These are phyloP conservation scores for Heliamphora exappendiculata DNA, from an alignment of 148 eudicot species.

Conservation along the genomic window DNA sequence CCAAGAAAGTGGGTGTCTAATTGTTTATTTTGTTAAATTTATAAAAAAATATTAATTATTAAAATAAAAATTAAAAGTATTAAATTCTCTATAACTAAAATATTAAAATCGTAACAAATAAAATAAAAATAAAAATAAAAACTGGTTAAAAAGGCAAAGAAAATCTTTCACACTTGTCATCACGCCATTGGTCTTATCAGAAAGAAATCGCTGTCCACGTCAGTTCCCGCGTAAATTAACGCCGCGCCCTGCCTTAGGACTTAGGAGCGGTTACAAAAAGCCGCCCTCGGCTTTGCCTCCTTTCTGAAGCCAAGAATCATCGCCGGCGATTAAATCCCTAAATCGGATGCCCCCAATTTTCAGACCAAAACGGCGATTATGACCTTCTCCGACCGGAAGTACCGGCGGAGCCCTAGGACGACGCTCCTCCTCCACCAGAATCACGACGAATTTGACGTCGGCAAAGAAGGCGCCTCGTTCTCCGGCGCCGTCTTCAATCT, in stretches of 20 bases:
- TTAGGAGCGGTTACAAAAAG: neutral
- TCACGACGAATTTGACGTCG: slow-evolving; percentile 20
- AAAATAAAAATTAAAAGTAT: too few relatives aligned
- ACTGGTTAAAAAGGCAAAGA: too few relatives aligned
- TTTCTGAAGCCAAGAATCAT: neutral
- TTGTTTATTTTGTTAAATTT: too few relatives aligned
- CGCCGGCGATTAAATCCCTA: neutral
- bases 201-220: too few relatives aligned
- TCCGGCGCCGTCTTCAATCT: slow-evolving; percentile 78
- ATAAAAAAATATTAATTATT: too few relatives aligned
- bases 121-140: too few relatives aligned
- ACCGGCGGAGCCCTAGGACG: slow-evolving; percentile 35
- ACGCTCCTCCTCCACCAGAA: slow-evolving; percentile 34
- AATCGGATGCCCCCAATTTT: neutral
- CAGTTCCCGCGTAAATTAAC: neutral
- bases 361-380: neutral
- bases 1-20: too few relatives aligned
- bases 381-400: slow-evolving; percentile 27
- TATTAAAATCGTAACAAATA: too few relatives aligned
- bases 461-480: slow-evolving; percentile 48
- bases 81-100: too few relatives aligned
- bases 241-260: neutral
- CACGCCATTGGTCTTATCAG: too few relatives aligned
- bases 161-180: too few relatives aligned
- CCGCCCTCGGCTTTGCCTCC: neutral